phyloP scores from a whole-genome alignment of 495 filamentous ascomycete species.

The Penicillium pulvis region DNA sequence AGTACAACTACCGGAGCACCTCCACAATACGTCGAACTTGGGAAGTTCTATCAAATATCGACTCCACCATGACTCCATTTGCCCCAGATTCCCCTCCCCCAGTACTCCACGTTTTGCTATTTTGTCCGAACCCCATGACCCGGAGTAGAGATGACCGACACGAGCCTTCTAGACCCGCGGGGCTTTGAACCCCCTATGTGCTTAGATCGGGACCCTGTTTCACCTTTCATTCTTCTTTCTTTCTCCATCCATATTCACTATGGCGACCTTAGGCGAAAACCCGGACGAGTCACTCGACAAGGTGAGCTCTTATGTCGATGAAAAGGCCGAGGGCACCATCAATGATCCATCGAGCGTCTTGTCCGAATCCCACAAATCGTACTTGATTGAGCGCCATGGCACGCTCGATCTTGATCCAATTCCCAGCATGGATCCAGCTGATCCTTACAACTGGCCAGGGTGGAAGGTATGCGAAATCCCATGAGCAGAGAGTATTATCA shows the following conservation, averaged over 20 bases:
- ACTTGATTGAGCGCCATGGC: constrained; percentile 54
- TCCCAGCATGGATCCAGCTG: constrained; percentile 49
- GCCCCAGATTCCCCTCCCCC: neutral
- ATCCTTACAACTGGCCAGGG: constrained; percentile 57
- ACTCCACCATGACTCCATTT: neutral
- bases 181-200: constrained; percentile 5
- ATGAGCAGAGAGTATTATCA: neutral
- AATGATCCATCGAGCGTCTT: constrained; percentile 22
- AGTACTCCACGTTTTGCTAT: neutral
- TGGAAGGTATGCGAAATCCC: constrained; percentile 47
- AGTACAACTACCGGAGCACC: neutral
- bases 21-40: neutral
- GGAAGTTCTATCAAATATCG: neutral
- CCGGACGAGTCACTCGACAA: constrained; percentile 2
- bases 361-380: constrained; percentile 44
- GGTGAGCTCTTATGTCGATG: constrained; percentile 26
- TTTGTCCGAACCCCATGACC: constrained; percentile 7
- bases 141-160: constrained; percentile 7
- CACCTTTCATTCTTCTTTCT: neutral
- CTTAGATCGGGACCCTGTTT: neutral
- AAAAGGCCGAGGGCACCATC: constrained; percentile 19
- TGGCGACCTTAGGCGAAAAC: neutral
- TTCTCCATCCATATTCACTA: neutral
- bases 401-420: constrained; percentile 54
- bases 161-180: constrained; percentile 3